These are phyloP conservation scores for Mucor sp. DNA, from an alignment of 371 early-diverging fungal species.

Conservation along the genomic window DNA sequence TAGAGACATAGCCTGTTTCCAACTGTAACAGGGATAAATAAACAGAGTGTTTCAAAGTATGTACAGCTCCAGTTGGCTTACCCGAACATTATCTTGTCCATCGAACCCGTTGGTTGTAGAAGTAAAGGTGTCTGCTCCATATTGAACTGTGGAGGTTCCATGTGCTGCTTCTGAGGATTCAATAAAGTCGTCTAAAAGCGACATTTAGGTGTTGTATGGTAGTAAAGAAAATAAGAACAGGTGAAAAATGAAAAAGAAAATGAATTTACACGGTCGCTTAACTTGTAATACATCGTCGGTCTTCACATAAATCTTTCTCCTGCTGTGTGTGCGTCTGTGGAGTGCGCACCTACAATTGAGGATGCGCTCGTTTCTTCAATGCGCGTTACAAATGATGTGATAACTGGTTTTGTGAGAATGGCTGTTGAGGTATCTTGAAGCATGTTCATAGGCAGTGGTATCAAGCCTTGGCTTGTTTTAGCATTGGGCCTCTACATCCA, in stretches of 20 bases:
- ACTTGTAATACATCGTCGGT: neutral
- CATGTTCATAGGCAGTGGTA: too few species aligned
- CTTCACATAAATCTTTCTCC: neutral
- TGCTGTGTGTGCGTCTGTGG: neutral
- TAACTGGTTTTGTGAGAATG: too few species aligned
- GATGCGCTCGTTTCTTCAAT: neutral
- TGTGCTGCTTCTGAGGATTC: slow-evolving; percentile 28
- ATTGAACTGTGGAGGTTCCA: neutral
- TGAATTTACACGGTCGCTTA: neutral
- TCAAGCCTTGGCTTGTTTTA: too few species aligned
- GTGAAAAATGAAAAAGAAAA: neutral
- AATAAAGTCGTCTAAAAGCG: slow-evolving; percentile 44
- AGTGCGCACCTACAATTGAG: too few species aligned
- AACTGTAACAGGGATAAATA: slow-evolving; percentile 26
- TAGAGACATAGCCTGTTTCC: slow-evolving; percentile 53
- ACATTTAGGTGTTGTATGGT: slow-evolving; percentile 21
- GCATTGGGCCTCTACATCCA: too few species aligned
- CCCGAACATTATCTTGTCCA: slow-evolving; percentile 11
- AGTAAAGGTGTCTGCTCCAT: slow-evolving; percentile 8
- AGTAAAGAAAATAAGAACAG: neutral
- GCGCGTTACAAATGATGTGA: neutral
- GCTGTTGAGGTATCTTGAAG: too few species aligned
- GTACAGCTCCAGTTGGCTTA: neutral
- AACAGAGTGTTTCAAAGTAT: neutral
- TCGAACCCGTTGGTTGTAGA: slow-evolving; percentile 12